A percentile compares a stretch with the other conserved stretches of the same genome.
Evolutionary conservation across 1,284 basidiomycete genomes (phyloP).

Genomic region (Heterobasidion parviporum): DNA sequence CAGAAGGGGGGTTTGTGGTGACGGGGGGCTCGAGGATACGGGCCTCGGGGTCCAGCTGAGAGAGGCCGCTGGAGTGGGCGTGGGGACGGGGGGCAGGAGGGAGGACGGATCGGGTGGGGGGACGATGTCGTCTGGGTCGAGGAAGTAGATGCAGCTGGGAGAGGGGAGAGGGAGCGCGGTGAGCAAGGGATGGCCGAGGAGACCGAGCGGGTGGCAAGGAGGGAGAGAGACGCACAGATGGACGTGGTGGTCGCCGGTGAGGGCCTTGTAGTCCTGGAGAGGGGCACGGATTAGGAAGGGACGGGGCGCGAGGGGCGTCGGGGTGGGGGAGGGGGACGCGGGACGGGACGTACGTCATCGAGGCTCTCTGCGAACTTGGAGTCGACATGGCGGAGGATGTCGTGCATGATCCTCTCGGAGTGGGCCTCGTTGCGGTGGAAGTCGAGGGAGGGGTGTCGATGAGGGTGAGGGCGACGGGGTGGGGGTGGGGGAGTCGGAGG

Average conservation of each 20-base stretch:
- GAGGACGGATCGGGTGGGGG: conserved; percentile 52
- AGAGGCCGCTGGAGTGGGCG: conserved; percentile 58
- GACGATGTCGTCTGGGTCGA: conserved; percentile 69
- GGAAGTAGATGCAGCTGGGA: conserved; percentile 69
- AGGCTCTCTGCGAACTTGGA: conserved; percentile 55
- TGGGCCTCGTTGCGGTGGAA: conserved; percentile 45
- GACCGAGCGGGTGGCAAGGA: conserved; percentile 11
- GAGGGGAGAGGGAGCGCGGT: conserved; percentile 14
- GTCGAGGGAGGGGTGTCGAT: conserved; percentile 72
- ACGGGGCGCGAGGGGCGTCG: conserved; percentile 3
- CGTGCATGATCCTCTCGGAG: conserved; percentile 48
- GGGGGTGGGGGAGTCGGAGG: conserved; percentile 32
- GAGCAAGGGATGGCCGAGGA: conserved; percentile 4
- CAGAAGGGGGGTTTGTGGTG: conserved; percentile 59
- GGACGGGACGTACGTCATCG: conserved; percentile 52
- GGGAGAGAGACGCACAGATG: conserved; percentile 54
- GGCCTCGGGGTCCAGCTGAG: conserved; percentile 59
- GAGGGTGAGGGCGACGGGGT: conserved; percentile 54
- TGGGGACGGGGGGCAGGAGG: conserved; percentile 53
- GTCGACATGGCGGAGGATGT: conserved; percentile 62
- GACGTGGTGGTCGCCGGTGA: conserved; percentile 62
- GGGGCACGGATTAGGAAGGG: conserved; percentile 1
- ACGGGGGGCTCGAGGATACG: conserved; percentile 74
- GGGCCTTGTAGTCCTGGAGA: conserved; percentile 54
- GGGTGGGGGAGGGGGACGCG: not conserved